Base-by-base conservation (phyloP, 108 stramenopile genomes). In the Cyclotella distinguenda region DNA sequence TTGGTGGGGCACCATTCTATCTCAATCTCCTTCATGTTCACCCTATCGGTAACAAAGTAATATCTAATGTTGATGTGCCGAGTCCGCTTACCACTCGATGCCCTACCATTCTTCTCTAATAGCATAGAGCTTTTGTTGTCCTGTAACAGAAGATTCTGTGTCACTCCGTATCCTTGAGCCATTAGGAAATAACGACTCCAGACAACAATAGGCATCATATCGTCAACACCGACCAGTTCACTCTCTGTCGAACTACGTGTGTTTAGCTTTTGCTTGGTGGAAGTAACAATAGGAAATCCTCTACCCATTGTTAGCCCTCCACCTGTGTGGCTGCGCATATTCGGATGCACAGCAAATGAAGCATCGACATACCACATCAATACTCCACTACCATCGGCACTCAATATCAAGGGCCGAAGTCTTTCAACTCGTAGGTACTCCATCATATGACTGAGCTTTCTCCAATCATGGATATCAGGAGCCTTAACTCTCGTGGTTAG, bases 71-170 rank as follows among this genome's bases (percentile, higher is more conserved):
- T 60, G 30, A 84, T 66, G 61, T 81, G 73, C 10, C 44, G 11
- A 1, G 80, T 71, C 16, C 34, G 42, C 28, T 75, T 55, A 5
- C 58, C 36, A 8, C 59, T 59, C 1, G 80, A 79, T 4, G 6
- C 3, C 33, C 47, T 38, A 0, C 84, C 84, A 50, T 85, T 85
- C 42, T 46, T 63, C 51, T 82, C 78, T 49, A 85, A 31, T 22
- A 28, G 10, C 0, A 86, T 82, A 16, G 79, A 67, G 35, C 82
- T 86, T 35, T 64, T n/a, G 47, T 81, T 81, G 42, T 84, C 79
- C 42, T 84, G 79, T 25, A 68, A 76, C 13, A 83, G 15, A 10
- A 79, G 32, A 30, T 40, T 70, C 2, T 63, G 36, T 1, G 40
- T 46, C 6, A 82, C 28, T 23, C 62, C 10, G 27, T 64, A 61